Base-by-base conservation (phyloP, 768 basidiomycete genomes). In the Termitomyces sp. region DNA sequence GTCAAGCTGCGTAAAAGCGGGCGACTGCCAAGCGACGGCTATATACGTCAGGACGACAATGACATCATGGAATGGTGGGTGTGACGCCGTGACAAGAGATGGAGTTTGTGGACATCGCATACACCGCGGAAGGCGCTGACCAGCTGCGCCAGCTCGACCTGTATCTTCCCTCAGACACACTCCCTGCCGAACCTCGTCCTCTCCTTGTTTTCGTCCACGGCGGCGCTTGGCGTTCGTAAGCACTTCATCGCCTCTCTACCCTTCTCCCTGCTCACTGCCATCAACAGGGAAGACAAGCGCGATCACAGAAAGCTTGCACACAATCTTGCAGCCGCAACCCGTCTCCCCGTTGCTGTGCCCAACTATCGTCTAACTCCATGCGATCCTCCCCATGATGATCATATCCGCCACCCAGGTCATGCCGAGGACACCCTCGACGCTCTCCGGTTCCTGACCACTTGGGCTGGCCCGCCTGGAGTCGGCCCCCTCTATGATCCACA, bases 221-320 rank as follows among this genome's bases (percentile, higher is more conserved):
- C 32, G 92, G 92, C 34, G 92, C 91, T 24, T 94, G 92, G 92
- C 76, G 84, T 65, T 69, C 83, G 91, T 91, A 67, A 76, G 87
- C 61, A 34, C 2, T 56, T 48, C 39, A 33, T 18, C 55, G 53
- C 33, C 22, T 48, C 43, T 24, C 30, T 24, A 58, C 52, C 58
- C 36, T 43, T 48, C 49, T 46, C 47, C 30, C 55, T 3, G 26
- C n/a, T 27, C 16, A 30, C 45, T 18, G 34, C 20, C 58, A 59
- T 27, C 68, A 91, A 89, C 45, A n/a, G n/a, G n/a, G 90, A 89
- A 63, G 89, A 91, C 74, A 93, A 93, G 72, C 67, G 69, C 4
- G 77, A 86, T 60, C 80, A 90, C 67, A 69, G 70, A 5, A 57
- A 47, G 18, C 74, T 91, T 39, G 91, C 88, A 5, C 78, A 72